Conservation (phyloP, 23 red algal species). For the Gracilaria domingensis region DNA sequence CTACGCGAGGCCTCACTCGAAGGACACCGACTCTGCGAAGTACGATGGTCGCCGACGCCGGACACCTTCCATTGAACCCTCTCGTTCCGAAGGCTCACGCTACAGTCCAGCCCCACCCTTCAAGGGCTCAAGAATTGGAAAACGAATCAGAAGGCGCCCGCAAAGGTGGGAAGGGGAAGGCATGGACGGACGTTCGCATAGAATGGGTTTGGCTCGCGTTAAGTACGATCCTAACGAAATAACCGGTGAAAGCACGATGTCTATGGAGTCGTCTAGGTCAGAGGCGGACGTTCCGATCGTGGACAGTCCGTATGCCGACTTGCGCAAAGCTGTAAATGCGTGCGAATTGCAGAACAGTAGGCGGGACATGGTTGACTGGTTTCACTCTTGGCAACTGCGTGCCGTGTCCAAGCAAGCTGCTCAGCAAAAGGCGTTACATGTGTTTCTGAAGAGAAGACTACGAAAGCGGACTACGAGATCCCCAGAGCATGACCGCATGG, state of each 20-base stretch:
- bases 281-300: constrained; percentile 25
- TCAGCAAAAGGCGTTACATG: constrained; percentile 70
- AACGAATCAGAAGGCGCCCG: constrained; percentile 61
- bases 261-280: constrained; percentile 38
- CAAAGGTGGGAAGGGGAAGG: constrained; percentile 68
- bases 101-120: constrained; percentile 1
- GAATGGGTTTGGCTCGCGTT: constrained; percentile 12
- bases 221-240: background rate
- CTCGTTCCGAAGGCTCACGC: constrained; percentile 21
- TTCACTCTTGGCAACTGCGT: constrained; percentile 73
- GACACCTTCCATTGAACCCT: constrained; percentile 27
- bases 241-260: constrained; percentile 48
- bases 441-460: constrained; percentile 58
- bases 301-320: constrained; percentile 52
- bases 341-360: constrained; percentile 27
- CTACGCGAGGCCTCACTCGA: background rate
- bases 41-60: background rate
- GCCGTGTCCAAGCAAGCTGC: constrained; percentile 67
- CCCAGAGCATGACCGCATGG: constrained; percentile 57
- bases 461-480: constrained; percentile 51
- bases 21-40: constrained; percentile 2
- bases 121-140: constrained; percentile 42
- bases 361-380: constrained; percentile 60
- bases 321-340: constrained; percentile 28
- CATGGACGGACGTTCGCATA: constrained; percentile 9